Base-by-base conservation (phyloP, 202 grass and related monocot species). In the Digitaria exilis region DNA sequence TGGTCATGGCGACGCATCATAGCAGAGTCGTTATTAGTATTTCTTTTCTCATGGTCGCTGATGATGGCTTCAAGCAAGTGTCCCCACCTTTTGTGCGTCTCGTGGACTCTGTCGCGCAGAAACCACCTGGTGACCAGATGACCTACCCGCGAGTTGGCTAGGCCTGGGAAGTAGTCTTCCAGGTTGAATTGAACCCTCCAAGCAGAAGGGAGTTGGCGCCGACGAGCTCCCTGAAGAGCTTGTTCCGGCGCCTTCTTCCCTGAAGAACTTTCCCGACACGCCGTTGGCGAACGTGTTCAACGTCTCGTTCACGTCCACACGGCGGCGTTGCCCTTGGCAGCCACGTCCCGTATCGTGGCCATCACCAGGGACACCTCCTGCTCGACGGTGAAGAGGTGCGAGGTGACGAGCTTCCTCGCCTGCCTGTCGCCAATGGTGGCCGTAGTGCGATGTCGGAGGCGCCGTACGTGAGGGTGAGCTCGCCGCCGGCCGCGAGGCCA, bases 91-190 rank as follows among this genome's bases (percentile, higher is more conserved):
- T 42, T 13, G 0, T 42, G 13, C 2, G 45, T 25, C 7, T 12
- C 70, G 0, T 15, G 51, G 11, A 79, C 88, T 34, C 46, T 75
- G 24, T 39, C 37, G 35, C 72, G 19, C 76, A 75, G 1, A 39
- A 39, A 58, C 24, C n/a, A 29, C 7, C 71, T 71, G 42, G 7
- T 64, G 0, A 75, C 34, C 2, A 86, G 2, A 2, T n/a, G n/a
- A n/a, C 42, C 71, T 21, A 87, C n/a, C n/a, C n/a, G 0, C 46
- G 37, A 39, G 37, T 48, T 86, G n/a, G 24, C 72, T 6, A n/a
- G 31, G 5, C 4, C 37, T 0, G 88, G 88, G 8, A 90, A 90
- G 28, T 76, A 81, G 59, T 90, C 88, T 43, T 66, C 73, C 2
- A 86, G 0, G 73, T 58, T 63, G 43, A 90, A 86, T 1, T n/a